A percentile compares a stretch with the other conserved stretches of the same genome.
phyloP scores from a whole-genome alignment of 140 eudicot genomes.

The Anethum foeniculum region DNA sequence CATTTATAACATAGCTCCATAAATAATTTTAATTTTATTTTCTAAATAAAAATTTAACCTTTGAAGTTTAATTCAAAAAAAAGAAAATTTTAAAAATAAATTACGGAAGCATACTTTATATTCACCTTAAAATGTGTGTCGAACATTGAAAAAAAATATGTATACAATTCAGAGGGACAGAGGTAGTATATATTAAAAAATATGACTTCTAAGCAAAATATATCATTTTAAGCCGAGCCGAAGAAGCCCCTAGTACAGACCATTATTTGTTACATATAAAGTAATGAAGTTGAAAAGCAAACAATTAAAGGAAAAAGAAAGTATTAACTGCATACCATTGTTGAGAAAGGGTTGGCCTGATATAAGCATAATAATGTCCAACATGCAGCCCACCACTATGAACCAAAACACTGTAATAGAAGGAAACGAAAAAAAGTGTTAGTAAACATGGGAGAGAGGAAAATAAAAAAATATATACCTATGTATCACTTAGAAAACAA shows the following conservation, averaged over 20 bases:
- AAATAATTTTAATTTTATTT: too few species aligned
- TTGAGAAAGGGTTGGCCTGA: conserved; percentile 82
- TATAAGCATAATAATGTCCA: conserved; percentile 88
- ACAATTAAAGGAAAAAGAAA: background rate
- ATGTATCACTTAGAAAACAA: background rate
- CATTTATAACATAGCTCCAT: too few species aligned
- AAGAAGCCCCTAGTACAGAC: background rate
- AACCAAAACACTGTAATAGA: conserved; percentile 72
- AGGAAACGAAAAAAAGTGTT: background rate
- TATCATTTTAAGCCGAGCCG: background rate
- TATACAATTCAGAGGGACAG: too few species aligned
- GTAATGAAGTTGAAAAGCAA: background rate
- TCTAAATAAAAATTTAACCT: too few species aligned
- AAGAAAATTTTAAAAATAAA: too few species aligned
- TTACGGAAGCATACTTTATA: too few species aligned
- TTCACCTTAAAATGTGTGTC: too few species aligned
- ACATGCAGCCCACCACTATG: conserved; percentile 99
- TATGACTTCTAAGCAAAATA: background rate
- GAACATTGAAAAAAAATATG: too few species aligned
- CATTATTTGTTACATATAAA: background rate
- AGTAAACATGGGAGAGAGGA: background rate
- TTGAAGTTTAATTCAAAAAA: too few species aligned
- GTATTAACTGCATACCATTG: conserved; percentile 41
- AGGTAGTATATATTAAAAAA: background rate
- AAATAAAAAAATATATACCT: background rate